Evolutionary conservation across 108 stramenopile genomes (phyloP), one percentile per base, ranked within the genome.

Genomic region (Cyclostephanos tholiformis): DNA sequence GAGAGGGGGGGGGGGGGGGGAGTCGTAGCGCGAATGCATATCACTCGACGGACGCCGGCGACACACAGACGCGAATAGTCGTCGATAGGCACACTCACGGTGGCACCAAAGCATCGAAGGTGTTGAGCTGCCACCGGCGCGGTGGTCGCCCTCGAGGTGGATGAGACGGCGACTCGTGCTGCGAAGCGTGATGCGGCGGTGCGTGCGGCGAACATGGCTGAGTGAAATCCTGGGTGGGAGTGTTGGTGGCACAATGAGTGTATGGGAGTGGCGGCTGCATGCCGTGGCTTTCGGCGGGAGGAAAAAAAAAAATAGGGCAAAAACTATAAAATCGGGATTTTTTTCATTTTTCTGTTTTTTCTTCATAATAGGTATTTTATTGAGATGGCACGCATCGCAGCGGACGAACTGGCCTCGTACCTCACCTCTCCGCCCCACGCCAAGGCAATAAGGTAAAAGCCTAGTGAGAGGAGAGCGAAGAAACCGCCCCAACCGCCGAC

Each of bases 191-290:
- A 85, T 58, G 84, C 83, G 63, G 85, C 80, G 64, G 85, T 85
- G 74, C 90, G 90, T 66, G 85, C 87, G 52, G 83, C 88, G 67
- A 88, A 88, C 89, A 90, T 90, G 35, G 49, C 79, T 22, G 60
- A 51, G 8, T 32, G 41, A 41, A 12, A 12, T 41, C 41, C 41
- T 41, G 44, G 16, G 3, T 17, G 44, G 44, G 44, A 46, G 32
- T 32, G 32, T 2, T 32, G 32, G 32, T 4, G 32, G 32, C 32
- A 4, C 32, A 32, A 32, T n/a, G 41, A 41, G 41, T 5, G 41
- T 41, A 10, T 41, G 4, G 41, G 41, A 1, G 41, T 41, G 41
- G 41, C 12, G 41, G 4, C 12, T 8, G n/a, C n/a, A n/a, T 4
- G 2, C 32, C 32, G 3, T 4, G 32, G 32, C 32, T 32, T 32